A percentile compares a stretch with the other conserved stretches of the same genome.
Evolutionary conservation across 2,329 filamentous ascomycete species (phyloP).

Genomic region (Xylariaceae sp.): DNA sequence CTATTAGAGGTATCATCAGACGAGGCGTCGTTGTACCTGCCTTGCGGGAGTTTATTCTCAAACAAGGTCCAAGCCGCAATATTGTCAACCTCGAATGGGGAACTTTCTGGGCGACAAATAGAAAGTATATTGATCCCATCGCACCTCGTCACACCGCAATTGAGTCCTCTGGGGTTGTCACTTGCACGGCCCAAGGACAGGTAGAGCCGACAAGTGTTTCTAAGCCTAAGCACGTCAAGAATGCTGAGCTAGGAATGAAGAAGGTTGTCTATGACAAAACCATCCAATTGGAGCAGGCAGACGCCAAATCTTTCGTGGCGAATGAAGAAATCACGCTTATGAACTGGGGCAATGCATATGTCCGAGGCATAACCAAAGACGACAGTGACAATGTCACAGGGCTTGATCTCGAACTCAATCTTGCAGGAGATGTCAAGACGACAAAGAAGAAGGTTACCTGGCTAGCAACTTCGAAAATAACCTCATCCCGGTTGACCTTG

Average conservation of each 20-base stretch:
- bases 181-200: slow-evolving; percentile 69
- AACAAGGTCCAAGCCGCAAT: slow-evolving; percentile 80
- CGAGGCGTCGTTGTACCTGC: slow-evolving; percentile 78
- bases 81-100: slow-evolving; percentile 83
- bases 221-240: too few relatives aligned
- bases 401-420: slow-evolving; percentile 78
- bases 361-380: too few relatives aligned
- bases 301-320: too few relatives aligned
- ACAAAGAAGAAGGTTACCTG: slow-evolving; percentile 97
- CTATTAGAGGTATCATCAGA: slow-evolving; percentile 75
- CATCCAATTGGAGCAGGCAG: too few relatives aligned
- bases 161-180: slow-evolving; percentile 70
- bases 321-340: too few relatives aligned
- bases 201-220: too few relatives aligned
- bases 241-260: too few relatives aligned
- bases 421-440: slow-evolving; percentile 90
- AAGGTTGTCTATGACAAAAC: too few relatives aligned
- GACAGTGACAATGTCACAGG: too few relatives aligned
- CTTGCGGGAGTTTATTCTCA: slow-evolving; percentile 79
- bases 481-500: slow-evolving; percentile 78
- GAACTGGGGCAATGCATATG: too few relatives aligned
- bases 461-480: slow-evolving; percentile 76
- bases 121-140: slow-evolving; percentile 78
- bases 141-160: slow-evolving; percentile 75
- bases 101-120: slow-evolving; percentile 72